Base-by-base conservation (phyloP, 2,329 filamentous ascomycete genomes). In the Xylariaceae sp. region DNA sequence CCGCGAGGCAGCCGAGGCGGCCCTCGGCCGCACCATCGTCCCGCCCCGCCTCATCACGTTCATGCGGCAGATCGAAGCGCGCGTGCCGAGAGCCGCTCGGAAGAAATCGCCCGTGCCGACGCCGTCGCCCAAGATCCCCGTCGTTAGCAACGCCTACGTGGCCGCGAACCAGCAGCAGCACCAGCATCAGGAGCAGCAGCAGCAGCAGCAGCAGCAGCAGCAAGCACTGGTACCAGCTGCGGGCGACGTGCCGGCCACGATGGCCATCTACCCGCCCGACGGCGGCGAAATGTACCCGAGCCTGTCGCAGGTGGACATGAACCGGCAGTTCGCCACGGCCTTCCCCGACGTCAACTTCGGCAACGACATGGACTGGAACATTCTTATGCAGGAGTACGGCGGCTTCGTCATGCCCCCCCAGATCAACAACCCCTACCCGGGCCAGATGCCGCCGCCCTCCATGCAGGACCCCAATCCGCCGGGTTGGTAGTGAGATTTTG, bases 21-120 rank as follows among this genome's bases (percentile, higher is more conserved):
- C 75, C 48, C 69, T 74, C 6, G 82, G 82, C 0, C 76, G 74
- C 26, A 68, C 74, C 1, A 57, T 78, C 2, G 64, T 71, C 16
- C 72, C 74, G 12, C 82, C 82, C 2, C 71, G 68, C 44, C 79
- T 84, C 58, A 79, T 85, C 51, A 71, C 68, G 2, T 61, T 76
- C 43, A 72, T 85, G 61, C 73, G 76, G n/a, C 77, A 80, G 50
- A 74, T 76, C 16, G 71, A 69, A 10, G 65, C 67, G 46, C 64
- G 59, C 7, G 55, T 62, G 52, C 69, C 73, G 5, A 75, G 76
- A 54, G 69, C 70, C 19, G 50, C 58, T n/a, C 70, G 66, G 48
- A 69, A 67, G 50, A 69, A 64, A 47, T 67, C 70, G 6, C 68
- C 69, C 2, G 50, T 65, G 3, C 62, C 68, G 18, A 68, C 67